Conservation (phyloP, 2,329 filamentous ascomycete species). For the Botrytis galanthina region DNA sequence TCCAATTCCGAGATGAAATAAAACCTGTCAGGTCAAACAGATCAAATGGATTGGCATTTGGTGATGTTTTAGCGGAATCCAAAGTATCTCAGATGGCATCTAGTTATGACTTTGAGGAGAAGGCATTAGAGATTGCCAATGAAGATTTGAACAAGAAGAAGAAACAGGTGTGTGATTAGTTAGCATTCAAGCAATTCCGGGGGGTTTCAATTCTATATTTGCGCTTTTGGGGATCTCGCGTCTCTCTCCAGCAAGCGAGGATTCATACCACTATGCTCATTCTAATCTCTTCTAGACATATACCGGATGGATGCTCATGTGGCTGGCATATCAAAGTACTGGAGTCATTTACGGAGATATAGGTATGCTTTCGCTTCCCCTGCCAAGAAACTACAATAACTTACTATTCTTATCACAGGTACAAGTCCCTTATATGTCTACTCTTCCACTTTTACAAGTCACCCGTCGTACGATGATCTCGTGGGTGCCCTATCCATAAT, state of each 20-base stretch:
- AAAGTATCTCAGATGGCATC: slow-evolving; percentile 27
- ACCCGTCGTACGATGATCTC: slow-evolving; percentile 57
- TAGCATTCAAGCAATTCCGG: background rate
- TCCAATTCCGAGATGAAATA: slow-evolving; percentile 32
- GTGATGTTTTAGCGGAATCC: slow-evolving; percentile 18
- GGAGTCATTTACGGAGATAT: slow-evolving; percentile 71
- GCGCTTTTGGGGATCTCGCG: no score
- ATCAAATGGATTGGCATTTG: slow-evolving; percentile 16
- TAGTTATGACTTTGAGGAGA: slow-evolving; percentile 30
- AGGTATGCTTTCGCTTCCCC: slow-evolving; percentile 43
- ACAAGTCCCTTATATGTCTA: slow-evolving; percentile 67
- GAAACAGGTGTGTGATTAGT: slow-evolving; percentile 32
- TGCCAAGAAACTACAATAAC: background rate
- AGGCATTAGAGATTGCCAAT: slow-evolving; percentile 30
- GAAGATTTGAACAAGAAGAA: slow-evolving; percentile 35
- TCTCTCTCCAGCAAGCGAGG: background rate
- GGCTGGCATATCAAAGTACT: slow-evolving; percentile 62
- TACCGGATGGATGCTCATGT: slow-evolving; percentile 33
- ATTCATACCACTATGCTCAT: background rate
- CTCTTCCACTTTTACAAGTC: slow-evolving; percentile 61
- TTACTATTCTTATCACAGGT: background rate
- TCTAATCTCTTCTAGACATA: slow-evolving; percentile 25
- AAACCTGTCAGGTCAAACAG: slow-evolving; percentile 25
- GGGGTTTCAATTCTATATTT: background rate
- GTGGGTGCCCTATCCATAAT: slow-evolving; percentile 66